Evolutionary conservation across 768 basidiomycete species (phyloP).

Genomic region (Tylopilus felleus): DNA sequence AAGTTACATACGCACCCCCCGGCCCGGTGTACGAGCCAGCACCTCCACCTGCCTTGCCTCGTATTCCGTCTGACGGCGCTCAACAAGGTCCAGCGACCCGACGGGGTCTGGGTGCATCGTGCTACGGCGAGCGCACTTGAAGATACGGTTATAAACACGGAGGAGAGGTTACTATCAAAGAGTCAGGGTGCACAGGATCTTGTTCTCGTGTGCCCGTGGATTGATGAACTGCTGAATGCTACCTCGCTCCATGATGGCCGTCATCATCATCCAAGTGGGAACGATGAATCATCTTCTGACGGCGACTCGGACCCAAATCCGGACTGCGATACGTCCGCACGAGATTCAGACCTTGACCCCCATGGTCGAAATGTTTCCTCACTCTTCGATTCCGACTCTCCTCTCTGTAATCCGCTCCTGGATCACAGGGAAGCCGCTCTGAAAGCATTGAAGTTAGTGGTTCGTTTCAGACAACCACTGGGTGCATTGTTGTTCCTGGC

Average conservation of each 20-base stretch:
- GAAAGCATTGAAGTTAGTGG: background rate
- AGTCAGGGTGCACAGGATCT: background rate
- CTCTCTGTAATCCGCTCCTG: background rate
- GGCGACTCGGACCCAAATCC: slow-evolving; percentile 1
- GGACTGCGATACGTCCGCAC: background rate
- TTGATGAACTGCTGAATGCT: slow-evolving; percentile 8
- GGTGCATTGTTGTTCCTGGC: slow-evolving; percentile 14
- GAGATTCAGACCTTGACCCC: background rate
- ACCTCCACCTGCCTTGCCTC: slow-evolving; percentile 18
- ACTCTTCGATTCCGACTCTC: background rate
- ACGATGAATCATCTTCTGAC: background rate
- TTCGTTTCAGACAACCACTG: slow-evolving; percentile 13
- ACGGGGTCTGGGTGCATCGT: slow-evolving; percentile 2
- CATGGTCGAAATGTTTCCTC: background rate
- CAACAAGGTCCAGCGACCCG: background rate
- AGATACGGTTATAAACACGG: slow-evolving; percentile 9
- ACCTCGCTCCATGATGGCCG: background rate
- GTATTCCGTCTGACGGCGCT: slow-evolving; percentile 12
- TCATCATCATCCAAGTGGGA: background rate
- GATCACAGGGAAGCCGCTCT: background rate
- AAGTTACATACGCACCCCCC: background rate
- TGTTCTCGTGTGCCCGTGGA: slow-evolving; percentile 20
- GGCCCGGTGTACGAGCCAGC: slow-evolving; percentile 5
- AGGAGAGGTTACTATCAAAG: background rate
- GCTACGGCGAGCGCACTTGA: slow-evolving; percentile 5